These are phyloP conservation scores for Stereum hirsutum DNA, from an alignment of 1,284 basidiomycete genomes.

Conservation along the genomic window DNA sequence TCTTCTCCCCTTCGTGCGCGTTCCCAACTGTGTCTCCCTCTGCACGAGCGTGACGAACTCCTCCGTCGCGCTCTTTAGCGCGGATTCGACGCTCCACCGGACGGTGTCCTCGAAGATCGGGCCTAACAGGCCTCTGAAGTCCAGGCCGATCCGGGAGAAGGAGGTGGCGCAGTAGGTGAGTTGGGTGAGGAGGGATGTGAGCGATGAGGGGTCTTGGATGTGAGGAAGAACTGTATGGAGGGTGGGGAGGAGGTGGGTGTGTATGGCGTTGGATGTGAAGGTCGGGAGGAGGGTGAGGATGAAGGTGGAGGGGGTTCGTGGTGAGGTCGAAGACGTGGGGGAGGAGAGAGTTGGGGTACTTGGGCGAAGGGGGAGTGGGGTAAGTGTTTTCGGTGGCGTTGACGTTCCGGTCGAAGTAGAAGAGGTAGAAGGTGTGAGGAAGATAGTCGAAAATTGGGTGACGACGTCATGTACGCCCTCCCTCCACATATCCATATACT, in stretches of 20 bases:
- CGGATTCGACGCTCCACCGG: constrained; percentile 27
- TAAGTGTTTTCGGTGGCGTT: no score
- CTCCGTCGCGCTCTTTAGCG: constrained; percentile 25
- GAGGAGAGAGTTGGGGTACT: no score
- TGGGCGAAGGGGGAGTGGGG: no score
- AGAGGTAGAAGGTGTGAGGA: no score
- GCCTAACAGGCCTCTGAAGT: constrained; percentile 64
- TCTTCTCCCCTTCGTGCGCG: constrained; percentile 2
- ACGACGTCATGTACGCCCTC: constrained; percentile 90
- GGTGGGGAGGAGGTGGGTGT: constrained; percentile 56
- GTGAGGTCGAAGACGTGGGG: constrained; percentile 12
- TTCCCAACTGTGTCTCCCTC: no score
- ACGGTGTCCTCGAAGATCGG: constrained; percentile 60
- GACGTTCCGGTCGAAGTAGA: no score
- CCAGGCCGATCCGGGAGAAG: constrained; percentile 85
- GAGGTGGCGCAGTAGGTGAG: constrained; percentile 90
- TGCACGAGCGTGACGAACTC: no score
- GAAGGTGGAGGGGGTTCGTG: constrained; percentile 1
- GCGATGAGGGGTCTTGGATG: constrained; percentile 52
- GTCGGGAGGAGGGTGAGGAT: constrained; percentile 33
- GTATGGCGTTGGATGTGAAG: constrained; percentile 35
- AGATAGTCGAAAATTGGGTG: constrained; percentile 84
- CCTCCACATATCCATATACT: constrained; percentile 86
- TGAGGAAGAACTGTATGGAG: constrained; percentile 38
- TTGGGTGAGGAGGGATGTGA: constrained; percentile 84